Evolutionary conservation across 352 stramenopile genomes (phyloP), one percentile per base, ranked within the genome.

Genomic region (Poterioochromonas sp.): DNA sequence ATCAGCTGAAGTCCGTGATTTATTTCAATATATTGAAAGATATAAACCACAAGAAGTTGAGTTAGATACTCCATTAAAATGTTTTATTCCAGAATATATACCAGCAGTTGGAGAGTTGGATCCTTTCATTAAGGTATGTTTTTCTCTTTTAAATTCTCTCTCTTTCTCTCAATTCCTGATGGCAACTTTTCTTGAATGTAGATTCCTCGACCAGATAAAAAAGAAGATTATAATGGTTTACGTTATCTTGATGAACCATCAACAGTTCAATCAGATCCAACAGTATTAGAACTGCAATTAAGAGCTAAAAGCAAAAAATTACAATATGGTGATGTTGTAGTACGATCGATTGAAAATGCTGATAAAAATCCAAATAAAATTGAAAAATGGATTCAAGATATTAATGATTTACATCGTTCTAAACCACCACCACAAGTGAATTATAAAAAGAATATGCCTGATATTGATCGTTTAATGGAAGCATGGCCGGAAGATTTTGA

Each of bases 21-120:
- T 97, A 0, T 97, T 97, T 82, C 86, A 95, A 83, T 95, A 95
- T 85, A 95, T 97, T 73, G 88, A 88, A 2, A 86, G 89, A 32
- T 98, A 97, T 85, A 96, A 97, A 81, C 88, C 92, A 0, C 91
- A 97, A 76, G 92, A 97, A 63, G 90, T 97, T 54, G 92, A 97
- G 71, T 85, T 98, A 47, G 91, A 97, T 80, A 96, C 93, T 44
- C 87, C 88, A 40, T 87, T 98, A 63, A 96, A 96, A 83, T 97
- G 91, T 80, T 98, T 98, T 82, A 91, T 98, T 44, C 94, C 94
- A 1, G 91, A 97, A 79, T 98, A 94, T 82, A 97, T 98, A 58
- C 94, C 94, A 8, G 91, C 94, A 0, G 88, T 98, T 5, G 94
- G 94, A 1, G 91, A 98, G 51, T 96, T 97, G 86, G 94, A 98